These are phyloP conservation scores for Suhomyces bokatorum DNA, from an alignment of 1,139 yeast species.

Conservation along the genomic window DNA sequence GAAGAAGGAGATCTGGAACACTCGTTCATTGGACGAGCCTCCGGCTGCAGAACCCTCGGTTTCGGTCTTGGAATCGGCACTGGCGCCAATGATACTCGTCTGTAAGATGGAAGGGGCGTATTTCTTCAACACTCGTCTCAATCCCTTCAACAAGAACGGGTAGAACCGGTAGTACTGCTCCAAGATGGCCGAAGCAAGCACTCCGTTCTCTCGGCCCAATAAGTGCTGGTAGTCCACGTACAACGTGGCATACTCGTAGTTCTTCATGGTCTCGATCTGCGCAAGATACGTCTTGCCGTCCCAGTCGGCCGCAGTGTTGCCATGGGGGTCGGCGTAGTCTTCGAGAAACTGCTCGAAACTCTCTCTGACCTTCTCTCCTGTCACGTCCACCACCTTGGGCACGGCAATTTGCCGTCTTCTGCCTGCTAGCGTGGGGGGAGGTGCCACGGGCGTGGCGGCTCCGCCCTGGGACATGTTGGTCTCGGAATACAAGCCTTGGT, in stretches of 20 bases:
- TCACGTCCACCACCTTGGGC: slow-evolving; percentile 84
- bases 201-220: slow-evolving; percentile 75
- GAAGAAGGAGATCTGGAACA: slow-evolving; percentile 87
- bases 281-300: slow-evolving; percentile 67
- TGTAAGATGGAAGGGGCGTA: slow-evolving; percentile 74
- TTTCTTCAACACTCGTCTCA: slow-evolving; percentile 68
- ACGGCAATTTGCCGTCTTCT: slow-evolving; percentile 63
- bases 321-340: slow-evolving; percentile 48
- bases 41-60: slow-evolving; percentile 27
- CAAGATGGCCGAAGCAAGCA: slow-evolving; percentile 82
- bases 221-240: slow-evolving; percentile 86
- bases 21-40: slow-evolving; percentile 57
- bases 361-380: slow-evolving; percentile 92
- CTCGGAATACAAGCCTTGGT: slow-evolving; percentile 16
- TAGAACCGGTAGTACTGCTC: slow-evolving; percentile 92
- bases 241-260: slow-evolving; percentile 72
- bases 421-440: slow-evolving; percentile 28
- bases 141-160: slow-evolving; percentile 78
- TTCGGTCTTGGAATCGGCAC: slow-evolving; percentile 14
- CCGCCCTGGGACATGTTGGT: slow-evolving; percentile 21
- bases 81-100: slow-evolving; percentile 39
- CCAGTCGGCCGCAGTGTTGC: slow-evolving; percentile 37
- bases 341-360: slow-evolving; percentile 81
- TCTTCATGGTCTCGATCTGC: slow-evolving; percentile 80
- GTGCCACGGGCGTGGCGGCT: slow-evolving; percentile 20